Evolutionary conservation across 768 basidiomycete species (phyloP), one percentile per base, ranked within the genome.

Genomic region (Boletus vinaceobasis): DNA sequence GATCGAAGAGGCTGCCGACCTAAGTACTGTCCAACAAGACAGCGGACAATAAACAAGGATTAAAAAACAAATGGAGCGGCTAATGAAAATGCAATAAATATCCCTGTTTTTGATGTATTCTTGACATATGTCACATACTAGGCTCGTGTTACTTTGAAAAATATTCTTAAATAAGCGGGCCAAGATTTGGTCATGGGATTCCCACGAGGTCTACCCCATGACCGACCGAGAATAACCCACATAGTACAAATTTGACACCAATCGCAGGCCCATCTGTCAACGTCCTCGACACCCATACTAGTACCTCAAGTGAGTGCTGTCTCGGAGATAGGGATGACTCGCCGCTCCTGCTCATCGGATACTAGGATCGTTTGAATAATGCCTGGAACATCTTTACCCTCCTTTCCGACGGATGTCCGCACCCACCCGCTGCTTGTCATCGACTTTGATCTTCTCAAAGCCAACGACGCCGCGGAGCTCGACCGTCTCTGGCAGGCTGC

Each of bases 401-500:
- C 77, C 9, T 81, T 81, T 60, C 79, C 80, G 0, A 63, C 66
- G 3, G 72, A 76, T 47, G 72, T 78, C 14, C 71, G 67, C 5
- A 76, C 76, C 1, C 76, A 79, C 29, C 77, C 78, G 0, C 58
- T 82, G 2, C 71, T 79, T 9, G 65, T 82, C 26, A 68, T 82
- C 48, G 80, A 81, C 62, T 80, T 70, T 48, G 62, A 58, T 4
- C 68, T 73, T 2, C 59, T 82, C 31, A 67, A 68, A 27, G 60
- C 61, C 0, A 64, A 74, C 1, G 70, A 78, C 33, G n/a, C 61
- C 11, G 52, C 51, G 2, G 81, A 80, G 63, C 63, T 75, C 8
- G 70, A 75, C 8, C 71, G 62, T 48, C 72, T 82, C 19, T 81
- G 77, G 76, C 63, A 75, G 23, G 79, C 79, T 0, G 76, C 77